phyloP scores from a whole-genome alignment of 2,329 filamentous ascomycete species.

The Pseudogymnoascus sp. region DNA sequence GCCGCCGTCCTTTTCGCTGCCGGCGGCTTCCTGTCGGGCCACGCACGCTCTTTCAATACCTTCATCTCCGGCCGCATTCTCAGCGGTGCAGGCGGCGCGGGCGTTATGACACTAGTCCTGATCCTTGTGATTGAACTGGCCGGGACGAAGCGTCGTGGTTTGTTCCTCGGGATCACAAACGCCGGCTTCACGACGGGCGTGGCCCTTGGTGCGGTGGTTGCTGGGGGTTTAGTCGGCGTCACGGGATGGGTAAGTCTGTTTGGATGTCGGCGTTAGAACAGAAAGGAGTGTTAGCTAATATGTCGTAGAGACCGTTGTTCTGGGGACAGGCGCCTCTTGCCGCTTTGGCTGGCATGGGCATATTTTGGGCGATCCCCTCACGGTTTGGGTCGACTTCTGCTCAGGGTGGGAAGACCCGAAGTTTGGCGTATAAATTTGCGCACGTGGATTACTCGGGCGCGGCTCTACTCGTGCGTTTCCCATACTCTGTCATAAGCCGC shows the following conservation, averaged over 20 bases:
- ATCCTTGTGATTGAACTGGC: slow-evolving; percentile 73
- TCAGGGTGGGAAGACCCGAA: slow-evolving; percentile 29
- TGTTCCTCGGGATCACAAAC: slow-evolving; percentile 71
- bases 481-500: neutral
- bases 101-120: slow-evolving; percentile 65
- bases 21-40: slow-evolving; percentile 60
- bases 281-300: slow-evolving; percentile 11
- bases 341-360: slow-evolving; percentile 52
- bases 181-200: slow-evolving; percentile 66
- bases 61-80: slow-evolving; percentile 67
- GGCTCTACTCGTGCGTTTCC: slow-evolving; percentile 49
- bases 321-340: slow-evolving; percentile 63
- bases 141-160: slow-evolving; percentile 58
- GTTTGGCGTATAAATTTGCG: slow-evolving; percentile 49
- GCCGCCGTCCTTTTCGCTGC: slow-evolving; percentile 53
- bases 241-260: slow-evolving; percentile 61
- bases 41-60: slow-evolving; percentile 49
- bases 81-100: slow-evolving; percentile 63
- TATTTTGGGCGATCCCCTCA: slow-evolving; percentile 61
- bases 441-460: slow-evolving; percentile 72
- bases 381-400: slow-evolving; percentile 32
- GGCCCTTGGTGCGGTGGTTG: slow-evolving; percentile 64
- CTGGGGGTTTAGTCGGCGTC: slow-evolving; percentile 55
- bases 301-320: slow-evolving; percentile 63
- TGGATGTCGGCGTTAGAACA: neutral